These are phyloP conservation scores for Globisporangium megalacanthum DNA, from an alignment of 352 stramenopile genomes.

Conservation along the genomic window DNA sequence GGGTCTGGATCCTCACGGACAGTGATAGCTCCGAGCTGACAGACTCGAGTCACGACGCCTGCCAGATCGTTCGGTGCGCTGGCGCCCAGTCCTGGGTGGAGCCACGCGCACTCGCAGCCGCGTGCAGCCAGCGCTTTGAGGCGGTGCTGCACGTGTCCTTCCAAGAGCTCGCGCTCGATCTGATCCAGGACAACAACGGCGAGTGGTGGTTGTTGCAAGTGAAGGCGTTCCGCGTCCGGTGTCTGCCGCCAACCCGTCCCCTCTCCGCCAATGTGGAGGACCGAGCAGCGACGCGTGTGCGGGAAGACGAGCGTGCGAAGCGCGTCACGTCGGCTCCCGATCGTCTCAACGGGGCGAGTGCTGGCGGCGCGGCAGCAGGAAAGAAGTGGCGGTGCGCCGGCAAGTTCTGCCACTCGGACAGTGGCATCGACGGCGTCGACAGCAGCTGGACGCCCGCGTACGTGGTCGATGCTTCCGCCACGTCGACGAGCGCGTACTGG, in stretches of 20 bases:
- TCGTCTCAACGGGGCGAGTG: conserved; percentile 21
- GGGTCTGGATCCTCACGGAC: conserved; percentile 52
- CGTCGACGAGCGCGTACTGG: conserved; percentile 34
- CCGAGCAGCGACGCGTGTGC: background rate
- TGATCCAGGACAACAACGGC: conserved; percentile 44
- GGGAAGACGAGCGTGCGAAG: background rate
- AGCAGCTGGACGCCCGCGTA: conserved; percentile 8
- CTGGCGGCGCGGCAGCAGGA: conserved; percentile 3
- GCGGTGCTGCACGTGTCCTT: conserved; percentile 31
- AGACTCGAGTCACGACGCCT: conserved; percentile 21
- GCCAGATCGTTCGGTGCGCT: conserved; percentile 56
- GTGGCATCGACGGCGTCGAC: background rate
- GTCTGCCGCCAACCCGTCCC: conserved; percentile 6
- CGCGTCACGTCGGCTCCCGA: conserved; percentile 45
- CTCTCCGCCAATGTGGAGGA: conserved; percentile 1
- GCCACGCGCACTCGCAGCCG: conserved; percentile 31
- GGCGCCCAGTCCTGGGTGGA: conserved; percentile 46
- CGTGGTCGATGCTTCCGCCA: background rate
- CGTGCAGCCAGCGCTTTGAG: conserved; percentile 32
- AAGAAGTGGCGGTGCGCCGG: conserved; percentile 53
- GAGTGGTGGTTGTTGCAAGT: conserved; percentile 67
- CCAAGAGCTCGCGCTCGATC: conserved; percentile 44
- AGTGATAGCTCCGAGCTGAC: conserved; percentile 6
- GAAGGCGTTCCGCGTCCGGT: conserved; percentile 47
- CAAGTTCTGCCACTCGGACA: conserved; percentile 19